A percentile compares a stretch with the other conserved stretches of the same genome.
Evolutionary conservation across 2,329 filamentous ascomycete genomes (phyloP).

Genomic region (Cercospora sojina): DNA sequence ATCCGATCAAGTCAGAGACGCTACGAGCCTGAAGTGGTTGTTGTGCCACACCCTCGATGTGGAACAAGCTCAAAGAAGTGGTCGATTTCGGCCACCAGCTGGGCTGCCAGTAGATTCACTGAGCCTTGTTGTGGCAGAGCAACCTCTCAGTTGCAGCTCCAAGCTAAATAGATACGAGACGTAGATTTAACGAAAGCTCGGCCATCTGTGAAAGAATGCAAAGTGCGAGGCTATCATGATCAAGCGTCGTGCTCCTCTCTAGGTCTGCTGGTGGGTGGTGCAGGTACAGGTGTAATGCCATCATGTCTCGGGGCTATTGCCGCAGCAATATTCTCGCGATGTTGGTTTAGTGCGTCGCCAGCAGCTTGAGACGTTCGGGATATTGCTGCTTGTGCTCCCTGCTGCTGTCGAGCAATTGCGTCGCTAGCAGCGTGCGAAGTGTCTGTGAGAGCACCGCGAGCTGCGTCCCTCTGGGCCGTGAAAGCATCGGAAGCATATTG

Average conservation of each 20-base stretch:
- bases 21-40: not conserved
- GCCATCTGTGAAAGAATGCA: not conserved
- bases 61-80: not conserved
- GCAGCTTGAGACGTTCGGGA: slow-evolving; percentile 9
- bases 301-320: slow-evolving; percentile 12
- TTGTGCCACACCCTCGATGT: not conserved
- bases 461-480: not conserved
- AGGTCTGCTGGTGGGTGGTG: not conserved
- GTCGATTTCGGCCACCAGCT: not conserved
- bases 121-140: not conserved
- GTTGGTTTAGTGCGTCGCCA: slow-evolving; percentile 1
- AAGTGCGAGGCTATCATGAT: not conserved
- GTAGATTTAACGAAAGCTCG: not conserved
- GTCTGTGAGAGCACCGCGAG: slow-evolving; percentile 3
- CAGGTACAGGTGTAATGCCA: not conserved
- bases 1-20: slow-evolving; percentile 10
- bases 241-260: not conserved
- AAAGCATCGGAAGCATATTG: not conserved
- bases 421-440: slow-evolving; percentile 3
- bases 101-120: not conserved
- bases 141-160: not conserved
- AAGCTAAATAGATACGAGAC: not conserved
- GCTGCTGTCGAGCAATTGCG: slow-evolving; percentile 9
- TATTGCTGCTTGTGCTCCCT: slow-evolving; percentile 10
- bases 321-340: slow-evolving; percentile 3